Evolutionary conservation across 2,329 filamentous ascomycete species (phyloP), one percentile per base, ranked within the genome.

Genomic region (Venturia carpophila): DNA sequence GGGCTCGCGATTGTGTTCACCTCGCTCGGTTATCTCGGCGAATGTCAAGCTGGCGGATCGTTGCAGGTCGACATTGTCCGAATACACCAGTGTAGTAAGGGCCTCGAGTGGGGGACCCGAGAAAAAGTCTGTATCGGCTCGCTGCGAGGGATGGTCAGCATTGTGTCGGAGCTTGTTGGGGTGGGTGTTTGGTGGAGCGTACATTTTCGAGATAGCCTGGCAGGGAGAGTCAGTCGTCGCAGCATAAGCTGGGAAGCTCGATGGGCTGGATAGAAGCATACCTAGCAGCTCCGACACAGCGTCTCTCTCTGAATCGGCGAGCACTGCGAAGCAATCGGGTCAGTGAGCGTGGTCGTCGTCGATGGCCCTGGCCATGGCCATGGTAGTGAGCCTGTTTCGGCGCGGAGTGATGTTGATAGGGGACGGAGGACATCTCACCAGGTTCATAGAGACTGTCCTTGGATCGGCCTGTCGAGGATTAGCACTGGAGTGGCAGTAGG

Each of bases 91-190:
- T 15, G 93, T 99, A 78, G 91, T 97, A 66, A 99, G 81, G 58
- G 94, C 93, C 77, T 90, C 89, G 66, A 99, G 86, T 58, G 94
- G 94, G 74, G 97, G 92, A 77, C 94, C 94, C 45, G 90, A 88
- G 79, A 99, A 99, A 85, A 99, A 99, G 77, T 99, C 93, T 72
- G 92, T 97, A 77, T 99, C 94, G 74, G 88, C 89, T 74, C 94
- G 89, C 94, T 97, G 75, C 67, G 45, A 39, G 62, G 43, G 62
- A 61, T 62, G 72, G 74, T 61, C 27, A 60, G 60, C 30, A 30
- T 30, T 43, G 47, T 27, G 41, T 34, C 27, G 21, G 11, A n/a
- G 17, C 30, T 27, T 27, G 79, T 27, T 34, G 60, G 60, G 39
- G 66, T 19, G 58, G 66, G 66, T 47, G 11, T 55, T 13, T 10